Evolutionary conservation across 495 filamentous ascomycete species (phyloP).

Genomic region (Podospora comata): DNA sequence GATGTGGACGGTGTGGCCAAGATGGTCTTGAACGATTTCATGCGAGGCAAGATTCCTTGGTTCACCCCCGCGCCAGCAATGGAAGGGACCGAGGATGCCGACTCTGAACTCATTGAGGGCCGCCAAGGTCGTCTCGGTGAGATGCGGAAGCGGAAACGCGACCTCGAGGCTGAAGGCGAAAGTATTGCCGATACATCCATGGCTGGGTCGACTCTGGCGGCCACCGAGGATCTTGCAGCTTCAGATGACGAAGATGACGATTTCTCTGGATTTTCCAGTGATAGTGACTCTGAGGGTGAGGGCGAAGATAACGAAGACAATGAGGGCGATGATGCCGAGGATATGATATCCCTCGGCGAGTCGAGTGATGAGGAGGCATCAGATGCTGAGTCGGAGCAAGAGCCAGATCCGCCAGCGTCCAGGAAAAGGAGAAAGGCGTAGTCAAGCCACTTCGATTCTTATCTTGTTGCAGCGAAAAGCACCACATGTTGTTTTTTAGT

Average conservation of each 20-base stretch:
- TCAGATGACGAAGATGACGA: conserved; percentile 28
- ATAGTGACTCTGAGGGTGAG: conserved; percentile 42
- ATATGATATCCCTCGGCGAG: conserved; percentile 53
- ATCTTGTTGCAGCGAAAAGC: not conserved
- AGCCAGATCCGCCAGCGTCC: conserved; percentile 23
- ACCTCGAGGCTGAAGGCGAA: conserved; percentile 48
- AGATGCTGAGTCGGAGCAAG: conserved; percentile 28
- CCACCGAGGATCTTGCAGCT: conserved; percentile 25
- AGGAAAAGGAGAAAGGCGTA: conserved; percentile 29
- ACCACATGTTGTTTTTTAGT: not conserved
- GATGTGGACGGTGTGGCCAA: conserved; percentile 92
- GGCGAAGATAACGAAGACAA: conserved; percentile 37
- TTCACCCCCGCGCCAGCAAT: conserved; percentile 74
- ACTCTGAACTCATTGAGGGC: conserved; percentile 54
- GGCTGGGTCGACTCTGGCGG: conserved; percentile 24
- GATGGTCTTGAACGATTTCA: conserved; percentile 91
- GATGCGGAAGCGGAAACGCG: conserved; percentile 59
- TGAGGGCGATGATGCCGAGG: conserved; percentile 39
- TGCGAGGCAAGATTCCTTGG: conserved; percentile 94
- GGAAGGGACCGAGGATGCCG: conserved; percentile 53
- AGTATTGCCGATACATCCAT: conserved; percentile 35
- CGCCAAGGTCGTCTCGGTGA: conserved; percentile 56
- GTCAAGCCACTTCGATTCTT: conserved; percentile 11
- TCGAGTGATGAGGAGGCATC: conserved; percentile 48
- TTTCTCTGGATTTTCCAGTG: conserved; percentile 54